Evolutionary conservation across 805 yeast species (phyloP), one percentile per base, ranked within the genome.

Genomic region (Clavispora asparagi): DNA sequence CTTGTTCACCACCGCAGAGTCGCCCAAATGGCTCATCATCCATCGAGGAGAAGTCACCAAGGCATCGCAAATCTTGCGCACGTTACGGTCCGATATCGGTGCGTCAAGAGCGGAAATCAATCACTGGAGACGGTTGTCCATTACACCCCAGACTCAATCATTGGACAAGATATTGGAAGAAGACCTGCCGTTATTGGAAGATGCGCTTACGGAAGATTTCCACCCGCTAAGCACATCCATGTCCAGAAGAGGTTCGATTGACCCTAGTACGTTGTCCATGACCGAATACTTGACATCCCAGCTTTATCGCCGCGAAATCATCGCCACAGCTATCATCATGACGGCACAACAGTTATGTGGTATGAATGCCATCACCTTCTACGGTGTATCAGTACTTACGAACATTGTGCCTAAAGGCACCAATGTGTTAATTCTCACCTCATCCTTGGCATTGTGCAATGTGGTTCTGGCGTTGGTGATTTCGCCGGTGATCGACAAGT

Each of bases 21-120:
- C 71, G 25, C 76, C 76, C 3, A 71, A 70, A 53, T 71, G 76
- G 76, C 53, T 70, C 13, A 56, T 71, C n/a, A 49, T 64, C 41
- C 55, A 58, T 30, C 50, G 56, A 11, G 63, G 63, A 14, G 68
- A 70, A 43, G 56, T 62, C 1, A 19, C 46, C 13, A 44, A 47
- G 8, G 76, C 76, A 3, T 57, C 60, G 2, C 28, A 41, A 2
- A 62, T 69, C 25, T 54, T 71, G 31, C 55, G 51, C 23, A 50
- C 47, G 9, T 54, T 67, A 40, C 49, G 74, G 19, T 59, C 71
- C n/a, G 62, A 67, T 46, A 50, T 55, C 32, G 46, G 49, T 7
- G 62, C 70, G 7, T 62, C 67, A 7, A 48, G 47, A 7, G 62
- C 60, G 40, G 74, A 70, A 52, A 65, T 70, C 39, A 57, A 63